These are phyloP conservation scores for Allantophomopsis lycopodina DNA, from an alignment of 2,329 filamentous ascomycete genomes.

Conservation along the genomic window DNA sequence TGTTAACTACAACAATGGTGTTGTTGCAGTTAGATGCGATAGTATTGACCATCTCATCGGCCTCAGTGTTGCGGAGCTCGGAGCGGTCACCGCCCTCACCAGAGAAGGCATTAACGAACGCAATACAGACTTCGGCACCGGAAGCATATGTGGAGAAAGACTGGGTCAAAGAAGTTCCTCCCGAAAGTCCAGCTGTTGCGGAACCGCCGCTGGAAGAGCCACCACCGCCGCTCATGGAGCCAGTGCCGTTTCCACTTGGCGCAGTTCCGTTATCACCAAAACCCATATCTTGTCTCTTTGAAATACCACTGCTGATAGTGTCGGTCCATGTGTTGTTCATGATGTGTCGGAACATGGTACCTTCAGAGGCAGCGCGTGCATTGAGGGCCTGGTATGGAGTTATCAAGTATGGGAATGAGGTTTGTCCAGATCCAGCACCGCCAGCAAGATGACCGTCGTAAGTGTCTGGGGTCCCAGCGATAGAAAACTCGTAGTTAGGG, in stretches of 20 bases:
- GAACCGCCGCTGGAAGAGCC: neutral
- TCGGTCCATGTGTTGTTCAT: conserved; percentile 19
- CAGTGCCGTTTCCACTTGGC: neutral
- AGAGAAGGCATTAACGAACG: conserved; percentile 50
- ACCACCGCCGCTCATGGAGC: neutral
- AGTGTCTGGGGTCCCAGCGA: neutral
- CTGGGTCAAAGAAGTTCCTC: conserved; percentile 2
- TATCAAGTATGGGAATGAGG: neutral
- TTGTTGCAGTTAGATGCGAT: conserved; percentile 29
- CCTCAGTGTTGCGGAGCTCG: conserved; percentile 5
- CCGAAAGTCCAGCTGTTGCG: conserved; percentile 1
- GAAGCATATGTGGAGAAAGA: neutral
- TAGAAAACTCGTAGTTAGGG: conserved; percentile 3
- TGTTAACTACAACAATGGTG: conserved; percentile 55
- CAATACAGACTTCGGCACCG: conserved; percentile 23
- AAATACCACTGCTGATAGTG: neutral
- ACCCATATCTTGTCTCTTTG: neutral
- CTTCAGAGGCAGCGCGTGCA: conserved; percentile 22
- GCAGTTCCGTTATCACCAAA: conserved; percentile 1
- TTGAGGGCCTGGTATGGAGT: neutral
- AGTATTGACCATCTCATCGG: conserved; percentile 6
- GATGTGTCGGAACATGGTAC: conserved; percentile 24
- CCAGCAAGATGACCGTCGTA: conserved; percentile 5
- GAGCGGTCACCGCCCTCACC: conserved; percentile 27
- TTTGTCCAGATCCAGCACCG: conserved; percentile 1